phyloP scores from a whole-genome alignment of 1,284 basidiomycete genomes.

The Leccinum solheimii region DNA sequence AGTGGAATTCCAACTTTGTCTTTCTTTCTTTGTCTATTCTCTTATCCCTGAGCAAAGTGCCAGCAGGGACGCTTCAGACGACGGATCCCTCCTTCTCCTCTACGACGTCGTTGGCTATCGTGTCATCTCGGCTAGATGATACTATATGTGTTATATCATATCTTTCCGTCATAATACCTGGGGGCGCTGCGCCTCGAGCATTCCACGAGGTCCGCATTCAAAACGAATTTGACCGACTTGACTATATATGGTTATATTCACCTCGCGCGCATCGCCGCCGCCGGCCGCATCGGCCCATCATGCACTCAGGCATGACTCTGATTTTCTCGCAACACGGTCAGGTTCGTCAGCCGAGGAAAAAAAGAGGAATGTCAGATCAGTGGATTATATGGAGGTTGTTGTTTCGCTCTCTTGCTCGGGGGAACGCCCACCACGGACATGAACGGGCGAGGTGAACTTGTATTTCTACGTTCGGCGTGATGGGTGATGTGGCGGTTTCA shows the following conservation, averaged over 20 bases:
- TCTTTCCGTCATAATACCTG: neutral
- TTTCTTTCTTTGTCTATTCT: neutral
- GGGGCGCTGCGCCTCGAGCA: constrained; percentile 15
- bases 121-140: constrained; percentile 31
- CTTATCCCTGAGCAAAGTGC: neutral
- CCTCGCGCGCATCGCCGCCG: neutral
- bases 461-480: neutral
- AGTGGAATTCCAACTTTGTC: neutral
- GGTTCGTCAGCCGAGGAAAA: neutral
- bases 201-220: constrained; percentile 28
- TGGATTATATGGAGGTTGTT: neutral
- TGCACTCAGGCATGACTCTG: neutral
- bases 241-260: constrained; percentile 27
- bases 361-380: neutral
- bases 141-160: neutral
- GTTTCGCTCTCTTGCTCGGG: neutral
- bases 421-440: neutral
- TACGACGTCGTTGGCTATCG: neutral
- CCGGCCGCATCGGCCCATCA: neutral
- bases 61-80: neutral
- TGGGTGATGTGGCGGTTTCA: neutral
- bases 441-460: neutral
- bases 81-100: neutral
- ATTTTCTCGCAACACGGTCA: neutral
- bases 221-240: neutral